phyloP scores from a whole-genome alignment of 805 yeast genomes.

The Teunomyces panamensis region DNA sequence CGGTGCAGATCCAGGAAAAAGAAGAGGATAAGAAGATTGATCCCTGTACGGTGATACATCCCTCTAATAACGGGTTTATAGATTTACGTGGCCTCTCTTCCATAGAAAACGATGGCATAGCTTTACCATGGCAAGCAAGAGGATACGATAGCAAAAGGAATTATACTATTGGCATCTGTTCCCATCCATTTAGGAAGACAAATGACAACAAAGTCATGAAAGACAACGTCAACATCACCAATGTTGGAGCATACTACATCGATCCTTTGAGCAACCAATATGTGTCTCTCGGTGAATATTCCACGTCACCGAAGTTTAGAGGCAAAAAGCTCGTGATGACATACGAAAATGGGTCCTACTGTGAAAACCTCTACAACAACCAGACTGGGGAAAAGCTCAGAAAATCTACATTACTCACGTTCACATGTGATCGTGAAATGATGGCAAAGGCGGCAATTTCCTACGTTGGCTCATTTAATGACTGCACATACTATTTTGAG shows the following conservation, averaged over 20 bases:
- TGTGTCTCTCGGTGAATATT: constrained; percentile 48
- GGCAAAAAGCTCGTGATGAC: constrained; percentile 70
- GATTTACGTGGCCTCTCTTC: constrained; percentile 50
- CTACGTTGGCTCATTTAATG: constrained; percentile 67
- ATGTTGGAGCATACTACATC: constrained; percentile 43
- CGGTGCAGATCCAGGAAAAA: constrained; percentile 4
- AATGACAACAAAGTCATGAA: constrained; percentile 38
- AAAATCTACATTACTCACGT: constrained; percentile 65
- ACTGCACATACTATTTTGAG: constrained; percentile 82
- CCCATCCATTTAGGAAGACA: constrained; percentile 45
- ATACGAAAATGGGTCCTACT: constrained; percentile 65
- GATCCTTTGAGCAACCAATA: constrained; percentile 33
- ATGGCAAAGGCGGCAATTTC: constrained; percentile 61
- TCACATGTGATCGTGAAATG: constrained; percentile 78
- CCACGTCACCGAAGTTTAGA: constrained; percentile 60
- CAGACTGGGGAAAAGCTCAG: constrained; percentile 46
- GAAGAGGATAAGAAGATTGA: constrained; percentile 18
- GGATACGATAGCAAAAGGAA: constrained; percentile 71
- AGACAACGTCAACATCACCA: constrained; percentile 39
- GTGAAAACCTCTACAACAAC: constrained; percentile 40
- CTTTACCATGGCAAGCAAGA: constrained; percentile 58
- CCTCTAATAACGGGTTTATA: constrained; percentile 47
- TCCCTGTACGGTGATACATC: constrained; percentile 39
- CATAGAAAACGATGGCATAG: constrained; percentile 44
- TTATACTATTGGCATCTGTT: constrained; percentile 57